Evolutionary conservation across 345 rosid species (phyloP), one percentile per base, ranked within the genome.

Genomic region (Erucastrum elatum): DNA sequence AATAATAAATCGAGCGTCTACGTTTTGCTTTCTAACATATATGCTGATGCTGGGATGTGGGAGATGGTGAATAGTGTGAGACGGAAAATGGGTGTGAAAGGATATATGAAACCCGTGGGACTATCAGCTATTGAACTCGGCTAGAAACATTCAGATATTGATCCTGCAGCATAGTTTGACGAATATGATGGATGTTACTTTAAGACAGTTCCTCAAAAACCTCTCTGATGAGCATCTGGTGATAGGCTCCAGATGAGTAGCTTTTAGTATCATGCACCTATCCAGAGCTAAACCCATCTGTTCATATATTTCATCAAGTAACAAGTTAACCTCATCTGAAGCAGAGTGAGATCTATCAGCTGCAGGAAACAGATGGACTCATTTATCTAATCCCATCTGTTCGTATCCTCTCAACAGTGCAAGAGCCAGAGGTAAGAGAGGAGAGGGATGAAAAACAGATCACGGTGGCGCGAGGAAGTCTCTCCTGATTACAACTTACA

Each of bases 401-500:
- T 29, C 31, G 4, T 29, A 29, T 29, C 31, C 31, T 29, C 31
- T 29, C 31, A 29, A 29, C 31, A 29, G 2, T 29, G 31, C 3
- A 29, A 29, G 31, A 29, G 2, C 31, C 31, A 29, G 31, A 29
- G 31, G 31, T 29, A 29, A 29, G 30, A 29, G 30, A 29, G 30
- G 30, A 29, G 30, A 29, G 30, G 30, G 3, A 29, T 29, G 30
- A 29, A 29, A 29, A 29, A 29, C 4, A 4, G 31, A 29, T 29
- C 31, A 29, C 31, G 31, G 31, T 29, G 31, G 31, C 31, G 31
- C 31, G 31, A 29, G 31, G 31, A 29, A 29, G 31, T 29, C 31
- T 29, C 85, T 81, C 87, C 90, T 37, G 93, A 91, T 66, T 89
- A 84, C 89, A 88, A 79, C 94, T 66, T 89, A 84, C 89, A 87